Evolutionary conservation across 2,329 filamentous ascomycete genomes (phyloP), one percentile per base, ranked within the genome.

Genomic region (Periglandula ipomoeae): DNA sequence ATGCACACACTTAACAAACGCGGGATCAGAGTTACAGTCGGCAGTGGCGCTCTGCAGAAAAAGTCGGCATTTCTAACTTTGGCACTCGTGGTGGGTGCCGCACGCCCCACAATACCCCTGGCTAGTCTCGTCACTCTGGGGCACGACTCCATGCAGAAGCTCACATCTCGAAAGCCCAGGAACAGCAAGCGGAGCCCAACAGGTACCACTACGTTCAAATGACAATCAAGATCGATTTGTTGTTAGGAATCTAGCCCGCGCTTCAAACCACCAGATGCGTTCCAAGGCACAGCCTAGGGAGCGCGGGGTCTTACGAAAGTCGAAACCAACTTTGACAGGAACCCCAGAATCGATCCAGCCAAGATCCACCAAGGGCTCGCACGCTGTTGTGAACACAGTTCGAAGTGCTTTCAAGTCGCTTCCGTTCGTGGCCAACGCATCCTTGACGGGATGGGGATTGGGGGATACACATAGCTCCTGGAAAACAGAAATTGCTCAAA

Each of bases 381-480:
- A 41, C n/a, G 13, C 37, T 27, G 13, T 47, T 15, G 3, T 47
- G 19, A 17, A 41, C 19, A 41, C 45, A 32, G 37, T 47, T 20
- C 37, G 45, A 15, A 47, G 15, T 30, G 27, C 26, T 6, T 41
- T 47, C 45, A 47, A 24, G 24, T 41, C 45, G 5, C 23, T 47
- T 4, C 37, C 45, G 7, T 23, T 47, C 17, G 10, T 41, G 20
- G 4, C 45, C 37, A 34, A 19, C 46, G 22, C 22, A 34, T 48
- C 39, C 5, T 39, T 26, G 1, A 10, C 30, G 17, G 7, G 15
- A 13, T 34, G 24, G 39, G n/a, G 30, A 4, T 11, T 42, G 15
- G 7, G 39, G 20, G n/a, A n/a, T 4, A 15, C 30, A 20, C 27
- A 23, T 17, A 17, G n/a, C 11, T 47, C 46, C 19, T 42, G 37